Percentiles rank a stretch among this genome's conserved stretches.
Evolutionary conservation across 805 yeast genomes (phyloP).

Genomic region (Pichia ethanolica): DNA sequence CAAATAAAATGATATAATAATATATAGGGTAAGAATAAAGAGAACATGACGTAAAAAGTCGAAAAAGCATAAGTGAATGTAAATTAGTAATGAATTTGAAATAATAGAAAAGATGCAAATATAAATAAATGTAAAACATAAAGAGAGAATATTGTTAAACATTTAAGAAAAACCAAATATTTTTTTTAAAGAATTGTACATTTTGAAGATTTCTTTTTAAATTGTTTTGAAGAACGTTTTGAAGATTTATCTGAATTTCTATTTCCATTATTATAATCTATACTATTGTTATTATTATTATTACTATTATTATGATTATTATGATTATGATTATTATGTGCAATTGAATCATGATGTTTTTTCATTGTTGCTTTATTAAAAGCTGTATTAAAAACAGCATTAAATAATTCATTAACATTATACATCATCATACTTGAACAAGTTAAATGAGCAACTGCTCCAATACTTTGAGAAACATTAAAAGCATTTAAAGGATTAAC

Average conservation of each 20-base stretch:
- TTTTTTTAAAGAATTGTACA: not conserved
- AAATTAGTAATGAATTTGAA: too few relatives aligned
- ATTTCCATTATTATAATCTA: not conserved
- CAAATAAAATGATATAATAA: too few relatives aligned
- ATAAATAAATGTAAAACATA: too few relatives aligned
- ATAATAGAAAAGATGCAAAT: too few relatives aligned
- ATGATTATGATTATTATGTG: too few relatives aligned
- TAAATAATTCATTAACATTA: slow-evolving; percentile 63
- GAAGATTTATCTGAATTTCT: not conserved
- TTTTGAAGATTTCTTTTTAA: not conserved
- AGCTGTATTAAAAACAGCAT: slow-evolving; percentile 35
- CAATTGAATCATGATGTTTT: slow-evolving; percentile 1
- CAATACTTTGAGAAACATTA: slow-evolving; percentile 35
- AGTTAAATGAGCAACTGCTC: slow-evolving; percentile 66
- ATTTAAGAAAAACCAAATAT: too few relatives aligned
- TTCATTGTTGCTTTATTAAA: slow-evolving; percentile 14
- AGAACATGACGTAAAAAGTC: too few relatives aligned
- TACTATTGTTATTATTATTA: too few relatives aligned
- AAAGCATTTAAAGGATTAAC: slow-evolving; percentile 21
- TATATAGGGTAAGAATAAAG: too few relatives aligned
- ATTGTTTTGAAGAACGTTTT: not conserved
- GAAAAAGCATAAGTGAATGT: too few relatives aligned
- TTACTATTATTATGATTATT: too few relatives aligned
- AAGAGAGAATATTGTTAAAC: too few relatives aligned
- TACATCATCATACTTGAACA: slow-evolving; percentile 71